phyloP scores from a whole-genome alignment of 202 grass and related monocot species.

The Setaria viridis region DNA sequence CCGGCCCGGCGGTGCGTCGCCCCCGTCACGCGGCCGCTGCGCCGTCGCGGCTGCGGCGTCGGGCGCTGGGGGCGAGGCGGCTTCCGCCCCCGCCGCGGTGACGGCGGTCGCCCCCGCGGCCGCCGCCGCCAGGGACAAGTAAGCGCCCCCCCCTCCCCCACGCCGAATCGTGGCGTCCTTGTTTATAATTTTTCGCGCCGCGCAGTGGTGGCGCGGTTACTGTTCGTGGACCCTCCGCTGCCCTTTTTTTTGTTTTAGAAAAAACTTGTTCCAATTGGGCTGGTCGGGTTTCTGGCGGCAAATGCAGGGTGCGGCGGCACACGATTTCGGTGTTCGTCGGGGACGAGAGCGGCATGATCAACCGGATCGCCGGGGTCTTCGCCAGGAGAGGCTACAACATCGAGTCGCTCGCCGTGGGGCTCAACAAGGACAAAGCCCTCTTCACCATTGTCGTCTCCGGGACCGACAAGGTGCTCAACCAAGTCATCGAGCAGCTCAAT shows the following conservation, averaged over 20 bases:
- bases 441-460: slow-evolving; percentile 96
- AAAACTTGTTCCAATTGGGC: not conserved
- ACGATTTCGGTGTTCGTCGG: slow-evolving; percentile 95
- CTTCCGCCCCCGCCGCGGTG: slow-evolving; percentile 24
- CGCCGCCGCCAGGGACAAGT: slow-evolving; percentile 43
- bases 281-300: not conserved
- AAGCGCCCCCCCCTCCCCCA: not conserved
- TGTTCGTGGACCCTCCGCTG: not conserved
- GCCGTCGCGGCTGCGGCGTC: not conserved
- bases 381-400: slow-evolving; percentile 96
- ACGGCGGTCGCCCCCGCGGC: not conserved
- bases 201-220: not conserved
- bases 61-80: slow-evolving; percentile 36
- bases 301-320: slow-evolving; percentile 80
- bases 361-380: slow-evolving; percentile 94
- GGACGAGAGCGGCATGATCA: slow-evolving; percentile 98
- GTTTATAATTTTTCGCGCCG: not conserved
- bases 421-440: slow-evolving; percentile 97
- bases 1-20: not conserved
- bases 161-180: not conserved
- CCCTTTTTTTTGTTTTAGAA: too few relatives aligned
- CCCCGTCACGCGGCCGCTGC: not conserved
- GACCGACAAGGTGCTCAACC: slow-evolving; percentile 73
- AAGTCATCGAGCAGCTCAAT: slow-evolving; percentile 94
- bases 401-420: slow-evolving; percentile 93